phyloP scores from a whole-genome alignment of 2,329 filamentous ascomycete genomes.

The Septoria linicola region DNA sequence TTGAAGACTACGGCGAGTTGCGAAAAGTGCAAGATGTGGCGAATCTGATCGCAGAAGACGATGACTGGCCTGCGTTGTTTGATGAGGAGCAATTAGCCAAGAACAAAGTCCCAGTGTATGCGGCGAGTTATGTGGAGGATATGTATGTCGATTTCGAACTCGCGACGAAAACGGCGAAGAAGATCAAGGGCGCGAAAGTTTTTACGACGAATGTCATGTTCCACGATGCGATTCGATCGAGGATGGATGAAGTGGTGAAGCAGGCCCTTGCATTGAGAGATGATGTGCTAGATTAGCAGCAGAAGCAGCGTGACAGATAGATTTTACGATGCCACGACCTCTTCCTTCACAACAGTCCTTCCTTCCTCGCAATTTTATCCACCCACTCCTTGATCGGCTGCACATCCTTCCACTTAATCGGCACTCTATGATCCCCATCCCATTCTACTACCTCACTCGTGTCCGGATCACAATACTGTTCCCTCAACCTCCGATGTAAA shows the following conservation, averaged over 20 bases:
- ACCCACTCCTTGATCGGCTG: slow-evolving; percentile 55
- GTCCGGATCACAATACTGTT: slow-evolving; percentile 59
- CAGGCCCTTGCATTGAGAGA: slow-evolving; percentile 77
- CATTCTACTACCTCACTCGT: slow-evolving; percentile 64
- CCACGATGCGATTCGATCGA: slow-evolving; percentile 75
- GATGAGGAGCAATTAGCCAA: slow-evolving; percentile 67
- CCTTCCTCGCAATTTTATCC: slow-evolving; percentile 51
- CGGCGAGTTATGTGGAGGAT: slow-evolving; percentile 78
- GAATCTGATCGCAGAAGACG: slow-evolving; percentile 64
- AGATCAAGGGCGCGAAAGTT: slow-evolving; percentile 74
- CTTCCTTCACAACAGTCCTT: slow-evolving; percentile 37
- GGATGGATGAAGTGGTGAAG: slow-evolving; percentile 72
- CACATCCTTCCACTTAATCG: slow-evolving; percentile 67
- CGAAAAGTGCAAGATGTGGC: slow-evolving; percentile 66
- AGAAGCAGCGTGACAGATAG: neutral
- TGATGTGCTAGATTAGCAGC: slow-evolving; percentile 56
- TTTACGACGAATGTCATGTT: slow-evolving; percentile 86
- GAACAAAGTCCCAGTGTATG: slow-evolving; percentile 83
- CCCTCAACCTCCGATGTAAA: slow-evolving; percentile 56
- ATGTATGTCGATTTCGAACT: slow-evolving; percentile 87
- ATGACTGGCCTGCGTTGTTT: slow-evolving; percentile 75
- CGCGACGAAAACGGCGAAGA: slow-evolving; percentile 68
- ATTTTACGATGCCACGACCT: too few species aligned
- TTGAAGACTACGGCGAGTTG: slow-evolving; percentile 77
- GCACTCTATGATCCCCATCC: slow-evolving; percentile 70